Evolutionary conservation across 225 moss, liverwort and hornwort genomes (phyloP).

Genomic region (Polytrichum formosum): DNA sequence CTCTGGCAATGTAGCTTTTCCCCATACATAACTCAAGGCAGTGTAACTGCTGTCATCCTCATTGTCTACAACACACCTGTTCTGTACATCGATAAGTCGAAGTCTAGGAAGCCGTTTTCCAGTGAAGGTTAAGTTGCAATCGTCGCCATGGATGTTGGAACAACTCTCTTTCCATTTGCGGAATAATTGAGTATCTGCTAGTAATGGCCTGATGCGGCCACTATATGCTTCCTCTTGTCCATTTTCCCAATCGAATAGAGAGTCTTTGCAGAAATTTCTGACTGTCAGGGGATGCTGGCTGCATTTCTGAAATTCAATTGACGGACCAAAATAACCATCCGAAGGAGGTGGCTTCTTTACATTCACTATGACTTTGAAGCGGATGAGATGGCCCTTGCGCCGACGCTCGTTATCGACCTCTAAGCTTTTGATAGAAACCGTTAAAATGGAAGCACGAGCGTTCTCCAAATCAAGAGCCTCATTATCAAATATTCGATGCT

Average conservation of each 20-base stretch:
- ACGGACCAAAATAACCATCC: not conserved
- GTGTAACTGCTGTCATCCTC: not conserved
- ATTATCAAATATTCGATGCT: not conserved
- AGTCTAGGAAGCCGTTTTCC: not conserved
- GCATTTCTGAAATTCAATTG: not conserved
- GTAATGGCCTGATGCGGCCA: not conserved
- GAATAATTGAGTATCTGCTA: conserved; percentile 12
- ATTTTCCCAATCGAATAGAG: conserved; percentile 1
- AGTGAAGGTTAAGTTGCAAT: not conserved
- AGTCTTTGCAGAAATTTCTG: not conserved
- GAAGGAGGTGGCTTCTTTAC: not conserved
- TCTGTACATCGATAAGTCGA: conserved; percentile 15
- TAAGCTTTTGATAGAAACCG: too few relatives aligned
- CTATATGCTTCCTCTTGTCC: not conserved
- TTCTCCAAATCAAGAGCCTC: not conserved
- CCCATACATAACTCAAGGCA: conserved; percentile 13
- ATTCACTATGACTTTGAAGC: not conserved
- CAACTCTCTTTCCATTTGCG: conserved; percentile 18
- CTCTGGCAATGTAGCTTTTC: not conserved
- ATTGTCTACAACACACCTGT: conserved; percentile 10
- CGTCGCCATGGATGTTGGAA: not conserved
- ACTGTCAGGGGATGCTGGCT: not conserved
- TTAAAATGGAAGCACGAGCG: too few relatives aligned
- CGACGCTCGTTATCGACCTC: not conserved
- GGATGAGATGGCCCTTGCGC: not conserved